Percentiles rank a stretch among this genome's conserved stretches.
Conservation (phyloP, 768 basidiomycete species). For the Lentinula raphanica region DNA sequence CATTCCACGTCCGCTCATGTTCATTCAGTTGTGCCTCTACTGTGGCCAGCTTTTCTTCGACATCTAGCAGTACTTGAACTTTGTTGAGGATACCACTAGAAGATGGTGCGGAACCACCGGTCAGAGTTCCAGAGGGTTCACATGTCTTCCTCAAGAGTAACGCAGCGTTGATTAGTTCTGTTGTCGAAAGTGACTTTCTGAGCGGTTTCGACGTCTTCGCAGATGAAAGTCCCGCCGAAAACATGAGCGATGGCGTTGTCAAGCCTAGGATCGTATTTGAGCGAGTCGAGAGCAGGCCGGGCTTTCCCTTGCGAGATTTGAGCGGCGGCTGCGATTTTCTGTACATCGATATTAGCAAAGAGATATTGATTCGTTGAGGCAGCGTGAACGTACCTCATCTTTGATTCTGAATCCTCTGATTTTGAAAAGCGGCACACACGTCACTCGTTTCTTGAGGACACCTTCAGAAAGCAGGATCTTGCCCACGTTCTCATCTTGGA, state of each 20-base stretch:
- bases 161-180: constrained; percentile 70
- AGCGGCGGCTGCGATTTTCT: constrained; percentile 78
- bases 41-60: constrained; percentile 53
- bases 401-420: constrained; percentile 58
- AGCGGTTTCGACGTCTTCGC: constrained; percentile 82
- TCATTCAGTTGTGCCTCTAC: constrained; percentile 42
- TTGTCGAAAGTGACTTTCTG: constrained; percentile 80
- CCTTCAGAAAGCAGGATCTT: constrained; percentile 75
- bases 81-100: constrained; percentile 69
- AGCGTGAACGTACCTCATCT: constrained; percentile 32
- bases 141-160: constrained; percentile 91
- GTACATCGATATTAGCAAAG: neutral
- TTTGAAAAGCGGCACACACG: constrained; percentile 91
- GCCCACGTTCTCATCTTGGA: constrained; percentile 86
- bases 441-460: constrained; percentile 78
- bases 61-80: constrained; percentile 75
- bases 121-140: constrained; percentile 93
- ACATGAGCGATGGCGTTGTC: constrained; percentile 88
- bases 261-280: constrained; percentile 78
- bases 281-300: constrained; percentile 80
- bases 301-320: constrained; percentile 76
- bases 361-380: neutral
- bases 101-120: constrained; percentile 83
- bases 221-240: constrained; percentile 90
- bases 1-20: constrained; percentile 41